Evolutionary conservation across 148 eudicot genomes (phyloP).

Genomic region (Nepenthes mirabilis): DNA sequence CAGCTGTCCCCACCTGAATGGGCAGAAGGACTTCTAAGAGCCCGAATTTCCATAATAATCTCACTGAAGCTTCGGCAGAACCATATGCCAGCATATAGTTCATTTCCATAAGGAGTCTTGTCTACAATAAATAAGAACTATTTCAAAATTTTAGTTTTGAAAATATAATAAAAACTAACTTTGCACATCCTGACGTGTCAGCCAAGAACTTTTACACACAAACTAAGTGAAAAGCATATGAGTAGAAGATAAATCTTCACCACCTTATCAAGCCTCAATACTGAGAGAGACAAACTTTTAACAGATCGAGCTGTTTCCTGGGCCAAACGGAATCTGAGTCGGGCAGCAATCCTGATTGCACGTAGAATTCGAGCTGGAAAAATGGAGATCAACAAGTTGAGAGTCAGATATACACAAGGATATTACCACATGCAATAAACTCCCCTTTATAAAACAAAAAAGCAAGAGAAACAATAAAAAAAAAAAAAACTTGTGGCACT

Average conservation of each 20-base stretch:
- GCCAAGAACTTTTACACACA: constrained; percentile 1
- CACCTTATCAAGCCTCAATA: constrained; percentile 70
- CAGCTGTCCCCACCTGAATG: constrained; percentile 43
- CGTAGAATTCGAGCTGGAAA: constrained; percentile 85
- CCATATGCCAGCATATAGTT: constrained; percentile 96
- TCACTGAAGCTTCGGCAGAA: constrained; percentile 80
- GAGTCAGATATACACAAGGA: neutral
- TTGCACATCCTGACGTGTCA: constrained; percentile 1
- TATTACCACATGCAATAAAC: neutral
- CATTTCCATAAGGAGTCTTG: constrained; percentile 80
- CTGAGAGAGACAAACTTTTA: constrained; percentile 32
- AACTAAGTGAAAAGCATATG: neutral
- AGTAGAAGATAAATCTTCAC: neutral
- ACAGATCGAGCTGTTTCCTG: constrained; percentile 42
- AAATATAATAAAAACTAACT: too few species aligned
- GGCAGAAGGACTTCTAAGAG: constrained; percentile 76
- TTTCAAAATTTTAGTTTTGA: too few species aligned
- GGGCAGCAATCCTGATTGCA: constrained; percentile 81
- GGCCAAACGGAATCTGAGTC: constrained; percentile 52
- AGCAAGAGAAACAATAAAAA: too few species aligned
- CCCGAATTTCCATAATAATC: constrained; percentile 74
- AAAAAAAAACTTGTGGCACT: too few species aligned
- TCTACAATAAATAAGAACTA: constrained; percentile 18
- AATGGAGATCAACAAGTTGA: neutral
- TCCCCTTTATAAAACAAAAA: neutral